Evolutionary conservation across 1,284 basidiomycete genomes (phyloP), one percentile per base, ranked within the genome.

Genomic region (Cutaneotrichosporon cutaneum): DNA sequence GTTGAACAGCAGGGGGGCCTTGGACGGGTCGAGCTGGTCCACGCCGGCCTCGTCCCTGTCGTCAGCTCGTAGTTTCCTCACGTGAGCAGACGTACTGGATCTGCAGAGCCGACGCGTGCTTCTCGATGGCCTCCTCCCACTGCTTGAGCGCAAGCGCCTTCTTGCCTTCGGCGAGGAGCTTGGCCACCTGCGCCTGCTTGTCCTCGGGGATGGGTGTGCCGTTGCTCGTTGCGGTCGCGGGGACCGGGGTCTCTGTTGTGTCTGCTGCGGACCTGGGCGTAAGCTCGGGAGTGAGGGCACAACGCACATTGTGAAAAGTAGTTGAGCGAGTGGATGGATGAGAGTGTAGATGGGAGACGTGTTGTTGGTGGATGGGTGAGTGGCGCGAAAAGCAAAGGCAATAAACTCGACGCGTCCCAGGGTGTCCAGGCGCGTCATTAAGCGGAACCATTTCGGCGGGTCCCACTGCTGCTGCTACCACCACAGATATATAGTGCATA

Each of bases 61-160:
- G 36, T 58, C 24, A 60, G 52, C 39, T 53, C 3, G 2, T 27
- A 11, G 0, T 27, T 21, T 16, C 2, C 16, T 5, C 8, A 5
- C 22, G 18, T 24, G 16, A 27, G 33, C 32, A 1, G 14, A 81
- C 83, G 64, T 80, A 93, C 92, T 87, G 83, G 62, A 90, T 77
- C 74, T 94, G 91, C 33, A 95, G 84, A 4, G 90, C 91, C 51
- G 85, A 87, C 33, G 89, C 90, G 79, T 93, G 94, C 74, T 89
- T 83, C 52, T 89, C 88, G 6, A 92, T 87, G 1, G 90, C 89
- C 71, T 91, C 87, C 72, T 94, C 91, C 76, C 88, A 94, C 76
- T 91, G 90, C 75, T 84, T 85, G 69, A 94, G 85, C 33, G 91
- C 91, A 77, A 91, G 90, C 2, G 92, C 91, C 61, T 80, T 80